These are phyloP conservation scores for Nannochloropsis limnetica DNA, from an alignment of 352 stramenopile species.

Conservation along the genomic window DNA sequence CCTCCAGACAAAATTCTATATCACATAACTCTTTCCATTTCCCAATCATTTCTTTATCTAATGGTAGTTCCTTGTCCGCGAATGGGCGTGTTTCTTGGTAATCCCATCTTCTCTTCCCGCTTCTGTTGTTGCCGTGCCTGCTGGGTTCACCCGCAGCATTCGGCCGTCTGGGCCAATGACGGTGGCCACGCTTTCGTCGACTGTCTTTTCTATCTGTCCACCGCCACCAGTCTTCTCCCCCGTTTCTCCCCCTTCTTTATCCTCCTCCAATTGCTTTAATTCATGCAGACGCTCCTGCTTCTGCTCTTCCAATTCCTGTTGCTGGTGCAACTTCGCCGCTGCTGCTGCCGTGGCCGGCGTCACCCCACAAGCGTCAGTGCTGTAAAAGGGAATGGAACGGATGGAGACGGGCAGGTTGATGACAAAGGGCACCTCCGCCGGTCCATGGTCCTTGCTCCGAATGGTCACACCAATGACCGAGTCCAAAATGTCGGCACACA, in stretches of 20 bases:
- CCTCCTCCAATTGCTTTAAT: neutral
- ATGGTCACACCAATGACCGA: neutral
- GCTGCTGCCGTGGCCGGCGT: neutral
- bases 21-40: neutral
- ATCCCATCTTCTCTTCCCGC: neutral
- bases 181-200: neutral
- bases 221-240: neutral
- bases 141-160: neutral
- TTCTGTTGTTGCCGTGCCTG: neutral
- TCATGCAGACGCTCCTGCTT: neutral
- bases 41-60: neutral
- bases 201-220: neutral
- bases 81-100: neutral
- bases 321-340: neutral
- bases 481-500: slow-evolving; percentile 5
- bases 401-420: slow-evolving; percentile 27
- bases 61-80: neutral
- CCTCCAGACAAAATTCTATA: neutral
- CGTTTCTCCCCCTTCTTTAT: neutral
- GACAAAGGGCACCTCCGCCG: neutral
- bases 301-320: neutral
- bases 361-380: neutral
- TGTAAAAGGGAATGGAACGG: slow-evolving; percentile 11
- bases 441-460: neutral
- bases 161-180: neutral